These are phyloP conservation scores for Bisporella sp. DNA, from an alignment of 2,329 filamentous ascomycete genomes.

Conservation along the genomic window DNA sequence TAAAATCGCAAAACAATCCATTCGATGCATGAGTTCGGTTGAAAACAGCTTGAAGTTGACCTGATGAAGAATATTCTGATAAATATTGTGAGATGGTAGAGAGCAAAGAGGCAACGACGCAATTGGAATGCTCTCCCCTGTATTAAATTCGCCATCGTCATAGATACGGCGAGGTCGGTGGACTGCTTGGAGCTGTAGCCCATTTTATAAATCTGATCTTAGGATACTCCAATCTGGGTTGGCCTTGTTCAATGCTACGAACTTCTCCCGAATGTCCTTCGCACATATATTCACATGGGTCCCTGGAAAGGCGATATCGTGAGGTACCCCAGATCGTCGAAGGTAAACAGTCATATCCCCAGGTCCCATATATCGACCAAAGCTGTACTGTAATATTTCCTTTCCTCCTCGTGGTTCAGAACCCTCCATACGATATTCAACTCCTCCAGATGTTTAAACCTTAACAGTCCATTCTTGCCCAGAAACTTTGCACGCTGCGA, in stretches of 20 bases:
- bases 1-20: too few relatives aligned
- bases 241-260: not conserved
- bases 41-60: too few relatives aligned
- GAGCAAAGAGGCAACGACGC: not conserved
- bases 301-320: constrained; percentile 1
- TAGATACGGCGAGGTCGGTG: not conserved
- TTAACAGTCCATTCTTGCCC: not conserved
- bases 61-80: too few relatives aligned
- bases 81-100: not conserved
- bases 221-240: constrained; percentile 1
- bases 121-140: not conserved
- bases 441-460: constrained; percentile 1
- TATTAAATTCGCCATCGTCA: not conserved
- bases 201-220: constrained; percentile 1
- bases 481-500: not conserved
- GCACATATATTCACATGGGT: not conserved
- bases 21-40: too few relatives aligned
- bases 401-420: not conserved
- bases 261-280: not conserved
- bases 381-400: not conserved
- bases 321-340: not conserved
- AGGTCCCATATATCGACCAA: not conserved
- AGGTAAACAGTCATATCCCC: not conserved
- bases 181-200: not conserved
- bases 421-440: constrained; percentile 2